Percentiles rank a stretch among this genome's conserved stretches.
phyloP scores from a whole-genome alignment of 2,329 filamentous ascomycete genomes.

The Berkeleyomyces rouxiae region DNA sequence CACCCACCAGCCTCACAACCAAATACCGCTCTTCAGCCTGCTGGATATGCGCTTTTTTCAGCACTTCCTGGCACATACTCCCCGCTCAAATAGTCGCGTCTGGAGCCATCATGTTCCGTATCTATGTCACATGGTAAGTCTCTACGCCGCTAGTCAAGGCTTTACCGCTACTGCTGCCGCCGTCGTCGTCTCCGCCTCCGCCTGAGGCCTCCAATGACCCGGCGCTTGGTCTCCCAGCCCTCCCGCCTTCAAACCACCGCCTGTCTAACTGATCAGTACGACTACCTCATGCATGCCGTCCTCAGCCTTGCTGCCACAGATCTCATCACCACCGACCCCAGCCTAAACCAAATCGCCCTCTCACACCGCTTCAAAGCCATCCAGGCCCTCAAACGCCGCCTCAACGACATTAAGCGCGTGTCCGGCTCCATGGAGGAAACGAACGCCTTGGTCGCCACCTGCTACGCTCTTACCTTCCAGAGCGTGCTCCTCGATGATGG shows the following conservation, averaged over 20 bases:
- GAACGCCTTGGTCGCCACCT: constrained; percentile 42
- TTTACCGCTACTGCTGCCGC: background rate
- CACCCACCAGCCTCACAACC: constrained; percentile 37
- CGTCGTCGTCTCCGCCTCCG: background rate
- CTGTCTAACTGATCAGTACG: constrained; percentile 28
- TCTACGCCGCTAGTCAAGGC: background rate
- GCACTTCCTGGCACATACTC: constrained; percentile 42
- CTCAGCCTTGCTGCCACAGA: constrained; percentile 52
- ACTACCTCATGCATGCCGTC: constrained; percentile 55
- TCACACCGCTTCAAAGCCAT: constrained; percentile 49
- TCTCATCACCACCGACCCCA: constrained; percentile 33
- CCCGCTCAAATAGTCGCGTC: constrained; percentile 40
- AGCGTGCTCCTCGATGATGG: constrained; percentile 41
- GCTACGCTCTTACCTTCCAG: constrained; percentile 42
- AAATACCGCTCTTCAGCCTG: constrained; percentile 41
- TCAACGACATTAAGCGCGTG: constrained; percentile 27
- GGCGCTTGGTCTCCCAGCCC: background rate
- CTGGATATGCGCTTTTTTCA: constrained; percentile 55
- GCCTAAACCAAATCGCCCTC: constrained; percentile 41
- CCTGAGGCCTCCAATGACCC: background rate
- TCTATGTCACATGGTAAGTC: constrained; percentile 46
- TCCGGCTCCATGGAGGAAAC: constrained; percentile 33
- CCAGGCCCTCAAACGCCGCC: constrained; percentile 39
- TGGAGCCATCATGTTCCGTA: constrained; percentile 53
- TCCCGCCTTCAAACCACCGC: background rate